Percentiles rank a stretch among this genome's conserved stretches.
phyloP scores from a whole-genome alignment of 768 basidiomycete species.

The Psilocybe subaeruginosa region DNA sequence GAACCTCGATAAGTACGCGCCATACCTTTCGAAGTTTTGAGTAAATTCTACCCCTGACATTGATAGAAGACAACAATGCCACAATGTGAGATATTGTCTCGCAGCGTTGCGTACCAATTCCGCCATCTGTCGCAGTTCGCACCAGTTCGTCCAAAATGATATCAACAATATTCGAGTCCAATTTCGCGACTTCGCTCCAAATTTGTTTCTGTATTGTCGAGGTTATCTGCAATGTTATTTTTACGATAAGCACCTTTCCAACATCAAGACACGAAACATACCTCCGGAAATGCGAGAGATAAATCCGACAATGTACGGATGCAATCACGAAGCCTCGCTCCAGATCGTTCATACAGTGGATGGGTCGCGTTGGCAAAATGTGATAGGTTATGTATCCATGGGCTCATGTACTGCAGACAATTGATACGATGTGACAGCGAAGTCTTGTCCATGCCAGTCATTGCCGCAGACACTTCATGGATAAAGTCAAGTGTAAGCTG shows the following conservation, averaged over 20 bases:
- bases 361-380: slow-evolving; percentile 71
- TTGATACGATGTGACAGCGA: slow-evolving; percentile 60
- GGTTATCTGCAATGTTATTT: slow-evolving; percentile 48
- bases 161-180: slow-evolving; percentile 70
- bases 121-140: slow-evolving; percentile 82
- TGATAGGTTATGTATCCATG: slow-evolving; percentile 86
- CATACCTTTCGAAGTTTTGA: slow-evolving; percentile 78
- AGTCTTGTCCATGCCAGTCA: slow-evolving; percentile 51
- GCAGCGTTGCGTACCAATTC: slow-evolving; percentile 72
- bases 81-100: slow-evolving; percentile 78
- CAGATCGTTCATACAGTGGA: slow-evolving; percentile 70
- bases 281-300: slow-evolving; percentile 74
- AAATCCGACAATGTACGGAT: slow-evolving; percentile 79
- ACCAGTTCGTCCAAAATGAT: slow-evolving; percentile 80
- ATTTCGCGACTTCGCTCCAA: slow-evolving; percentile 76
- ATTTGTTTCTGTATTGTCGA: slow-evolving; percentile 71
- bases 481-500: slow-evolving; percentile 88
- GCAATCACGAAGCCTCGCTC: slow-evolving; percentile 77
- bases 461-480: slow-evolving; percentile 76
- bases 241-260: background rate
- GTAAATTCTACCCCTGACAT: slow-evolving; percentile 77
- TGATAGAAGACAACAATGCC: slow-evolving; percentile 73
- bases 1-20: background rate
- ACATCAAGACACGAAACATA: slow-evolving; percentile 27
- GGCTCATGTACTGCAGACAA: slow-evolving; percentile 81